Evolutionary conservation across 345 rosid species (phyloP).

Genomic region (Passiflora organensis): DNA sequence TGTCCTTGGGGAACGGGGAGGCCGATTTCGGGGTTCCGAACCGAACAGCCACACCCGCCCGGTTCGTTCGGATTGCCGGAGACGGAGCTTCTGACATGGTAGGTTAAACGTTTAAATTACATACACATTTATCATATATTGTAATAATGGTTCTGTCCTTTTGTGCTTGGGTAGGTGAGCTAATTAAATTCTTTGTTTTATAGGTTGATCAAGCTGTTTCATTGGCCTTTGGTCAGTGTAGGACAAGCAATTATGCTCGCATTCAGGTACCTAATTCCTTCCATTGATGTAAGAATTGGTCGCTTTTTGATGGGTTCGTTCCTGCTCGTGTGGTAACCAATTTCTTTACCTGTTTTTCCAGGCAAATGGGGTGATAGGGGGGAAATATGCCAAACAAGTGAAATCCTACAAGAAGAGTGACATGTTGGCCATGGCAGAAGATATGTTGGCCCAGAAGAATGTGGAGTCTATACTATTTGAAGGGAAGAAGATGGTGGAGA

Average conservation of each 20-base stretch:
- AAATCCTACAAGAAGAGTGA: conserved; percentile 4
- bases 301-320: too few relatives aligned
- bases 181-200: conserved; percentile 11
- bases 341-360: conserved; percentile 1
- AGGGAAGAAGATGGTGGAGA: conserved; percentile 40
- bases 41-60: conserved; percentile 16
- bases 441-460: conserved; percentile 33
- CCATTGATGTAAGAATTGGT: too few relatives aligned
- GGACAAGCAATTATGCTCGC: conserved; percentile 56
- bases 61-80: conserved; percentile 43
- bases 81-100: conserved; percentile 68
- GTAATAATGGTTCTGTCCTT: conserved; percentile 20
- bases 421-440: conserved; percentile 17
- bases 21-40: conserved; percentile 24
- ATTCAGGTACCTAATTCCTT: conserved; percentile 56
- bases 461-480: conserved; percentile 42
- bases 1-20: conserved; percentile 85
- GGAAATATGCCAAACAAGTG: conserved; percentile 3
- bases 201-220: conserved; percentile 93
- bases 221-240: conserved; percentile 70
- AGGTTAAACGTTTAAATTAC: conserved; percentile 58
- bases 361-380: conserved; percentile 21
- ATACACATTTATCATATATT: conserved; percentile 78
- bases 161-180: conserved; percentile 6
- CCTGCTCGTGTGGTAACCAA: too few relatives aligned